Base-by-base conservation (phyloP, 2,329 filamentous ascomycete species). In the Penicillium concentricum region DNA sequence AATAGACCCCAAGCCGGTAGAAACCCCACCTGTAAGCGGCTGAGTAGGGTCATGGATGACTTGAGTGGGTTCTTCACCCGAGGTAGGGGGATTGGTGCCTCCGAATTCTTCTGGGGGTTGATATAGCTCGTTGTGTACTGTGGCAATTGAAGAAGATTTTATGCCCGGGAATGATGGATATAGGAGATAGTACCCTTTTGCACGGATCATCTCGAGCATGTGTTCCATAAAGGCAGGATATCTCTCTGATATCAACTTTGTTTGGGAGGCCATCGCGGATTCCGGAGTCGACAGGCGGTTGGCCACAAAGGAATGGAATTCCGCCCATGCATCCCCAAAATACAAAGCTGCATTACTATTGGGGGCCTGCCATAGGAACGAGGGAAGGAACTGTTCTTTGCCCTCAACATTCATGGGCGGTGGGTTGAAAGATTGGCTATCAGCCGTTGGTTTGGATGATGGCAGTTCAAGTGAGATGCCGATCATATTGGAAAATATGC, bases 331-430 rank as follows among this genome's bases (percentile, higher is more conserved):
- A 46, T 91, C 85, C 42, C 92, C 92, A 54, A 94, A 86, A 70
- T 93, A 88, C 10, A 99, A 80, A 12, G 87, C 84, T 0, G 93
- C 92, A 61, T 94, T 89, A 68, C 88, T 90, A 62, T 87, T 89
- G 5, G 93, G 92, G 2, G 87, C 85, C 74, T 96, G 89, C 87
- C 92, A 96, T 9, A 96, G 78, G 67, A 96, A 95, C 0, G 89
- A 81, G 0, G 83, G 82, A 9, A 71, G 51, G 4, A n/a, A 32
- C 5, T 75, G 48, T 5, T 72, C 66, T 28, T 73, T 65, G 10
- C 67, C 61, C 20, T 63, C 48, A 18, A 48, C n/a, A 13, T n/a
- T 39, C 22, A 30, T 34, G 20, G 42, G 51, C 7, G 30, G 53
- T 22, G 78, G 75, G 0, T 64, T 68, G 55, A 94, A 85, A 2